A percentile compares a stretch with the other conserved stretches of the same genome.
These are phyloP conservation scores for Mycena olivaceomarginata DNA, from an alignment of 768 basidiomycete species.

Conservation along the genomic window DNA sequence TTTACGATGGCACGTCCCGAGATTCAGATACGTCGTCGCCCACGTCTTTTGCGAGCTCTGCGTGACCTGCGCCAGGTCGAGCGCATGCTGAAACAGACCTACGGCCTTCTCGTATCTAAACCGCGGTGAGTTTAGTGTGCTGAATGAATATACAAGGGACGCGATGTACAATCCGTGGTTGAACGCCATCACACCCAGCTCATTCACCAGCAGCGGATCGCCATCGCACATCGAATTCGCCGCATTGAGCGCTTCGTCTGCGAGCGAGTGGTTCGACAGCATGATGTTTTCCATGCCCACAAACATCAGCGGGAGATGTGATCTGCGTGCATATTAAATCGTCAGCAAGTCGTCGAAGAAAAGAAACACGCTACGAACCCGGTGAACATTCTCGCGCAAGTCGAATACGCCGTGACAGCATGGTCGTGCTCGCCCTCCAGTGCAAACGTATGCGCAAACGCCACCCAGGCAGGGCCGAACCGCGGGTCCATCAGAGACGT, in stretches of 20 bases:
- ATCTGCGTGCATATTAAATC: constrained; percentile 66
- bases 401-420: constrained; percentile 98
- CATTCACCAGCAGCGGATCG: constrained; percentile 94
- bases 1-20: constrained; percentile 93
- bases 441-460: constrained; percentile 98
- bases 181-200: constrained; percentile 94
- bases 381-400: constrained; percentile 95
- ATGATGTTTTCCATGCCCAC: constrained; percentile 99
- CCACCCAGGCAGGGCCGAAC: constrained; percentile 97
- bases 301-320: constrained; percentile 95
- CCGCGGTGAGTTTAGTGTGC: background rate
- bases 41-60: constrained; percentile 91
- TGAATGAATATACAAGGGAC: background rate
- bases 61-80: constrained; percentile 89
- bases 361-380: constrained; percentile 74
- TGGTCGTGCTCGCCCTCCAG: constrained; percentile 99
- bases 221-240: constrained; percentile 88
- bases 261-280: constrained; percentile 86
- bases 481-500: constrained; percentile 97
- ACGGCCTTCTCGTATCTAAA: constrained; percentile 84
- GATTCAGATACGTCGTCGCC: constrained; percentile 93
- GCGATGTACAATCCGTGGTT: constrained; percentile 85
- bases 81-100: constrained; percentile 81
- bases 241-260: constrained; percentile 92
- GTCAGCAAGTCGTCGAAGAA: background rate